Base-by-base conservation (phyloP, 2,329 filamentous ascomycete species). In the Myriosclerotinia scirpicola region DNA sequence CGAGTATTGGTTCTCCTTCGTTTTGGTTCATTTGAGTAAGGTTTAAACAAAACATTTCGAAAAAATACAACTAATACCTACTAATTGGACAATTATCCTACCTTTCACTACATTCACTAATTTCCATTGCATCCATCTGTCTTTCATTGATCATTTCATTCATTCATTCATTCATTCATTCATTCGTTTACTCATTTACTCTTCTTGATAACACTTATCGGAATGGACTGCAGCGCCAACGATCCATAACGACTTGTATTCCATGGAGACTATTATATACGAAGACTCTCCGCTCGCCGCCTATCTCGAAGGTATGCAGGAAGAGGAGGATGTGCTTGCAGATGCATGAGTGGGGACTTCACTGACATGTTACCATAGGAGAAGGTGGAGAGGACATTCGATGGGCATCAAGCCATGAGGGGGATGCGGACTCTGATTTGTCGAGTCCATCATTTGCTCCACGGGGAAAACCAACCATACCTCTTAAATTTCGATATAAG, bases 261-360 rank as follows among this genome's bases (percentile, higher is more conserved):
- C 70, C 71, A 95, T 97, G 93, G 93, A 97, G 85, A 87, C 90
- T 75, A 84, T 97, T 74, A 87, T 97, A 73, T 91, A 90, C 80
- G 87, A 95, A 80, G 88, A 93, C 80, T 91, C 91, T 77, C 93
- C 93, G 74, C 84, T 97, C 80, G 93, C 92, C 77, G 88, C 91
- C 75, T 95, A 95, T 81, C 87, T 97, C 73, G 89, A 93, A 87
- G 93, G 93, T 95, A 79, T 75, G 83, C 79, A 40, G 52, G 54
- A 34, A 52, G 55, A 64, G 44, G 40, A 36, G 54, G 20, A 17
- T 42, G 8, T 48, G 44, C 26, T 59, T 59, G 63, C 42, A 59
- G 34, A 26, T 46, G 50, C 38, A 65, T 30, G 53, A 40, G 42
- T 44, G 53, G 42, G 54, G 52, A 65, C 64, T 53, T 44, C 2